Conservation (phyloP, 352 stramenopile species). For the Phytophthora fragariae region DNA sequence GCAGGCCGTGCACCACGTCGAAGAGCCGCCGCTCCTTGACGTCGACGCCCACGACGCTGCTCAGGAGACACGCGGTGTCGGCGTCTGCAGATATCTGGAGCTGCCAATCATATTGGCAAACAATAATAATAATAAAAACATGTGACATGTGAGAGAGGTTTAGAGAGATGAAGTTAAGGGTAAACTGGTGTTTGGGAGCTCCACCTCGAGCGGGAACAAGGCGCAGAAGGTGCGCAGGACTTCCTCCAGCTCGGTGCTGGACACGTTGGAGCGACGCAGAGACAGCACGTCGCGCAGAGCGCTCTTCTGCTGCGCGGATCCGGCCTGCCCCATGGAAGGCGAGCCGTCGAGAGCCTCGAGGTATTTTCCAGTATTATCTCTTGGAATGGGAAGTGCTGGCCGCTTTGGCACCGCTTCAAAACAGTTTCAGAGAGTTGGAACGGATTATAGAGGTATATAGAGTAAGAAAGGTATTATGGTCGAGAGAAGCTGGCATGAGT, state of each 20-base stretch:
- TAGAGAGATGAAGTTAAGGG: slow-evolving; percentile 12
- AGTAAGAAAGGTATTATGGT: neutral
- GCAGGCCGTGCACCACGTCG: slow-evolving; percentile 70
- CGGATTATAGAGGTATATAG: neutral
- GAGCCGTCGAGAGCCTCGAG: neutral
- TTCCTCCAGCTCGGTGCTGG: slow-evolving; percentile 55
- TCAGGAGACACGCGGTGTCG: slow-evolving; percentile 34
- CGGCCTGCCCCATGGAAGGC: slow-evolving; percentile 73
- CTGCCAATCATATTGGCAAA: slow-evolving; percentile 13
- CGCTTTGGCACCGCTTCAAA: neutral
- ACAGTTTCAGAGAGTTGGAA: neutral
- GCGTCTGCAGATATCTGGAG: slow-evolving; percentile 35
- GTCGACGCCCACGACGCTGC: slow-evolving; percentile 47
- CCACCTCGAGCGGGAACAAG: slow-evolving; percentile 77
- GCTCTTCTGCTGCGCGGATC: slow-evolving; percentile 83
- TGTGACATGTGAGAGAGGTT: slow-evolving; percentile 16
- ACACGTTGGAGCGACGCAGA: slow-evolving; percentile 60
- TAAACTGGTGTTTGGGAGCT: slow-evolving; percentile 5
- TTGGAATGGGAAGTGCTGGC: neutral
- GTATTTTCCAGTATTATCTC: neutral
- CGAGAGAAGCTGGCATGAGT: neutral
- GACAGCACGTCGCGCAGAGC: slow-evolving; percentile 78
- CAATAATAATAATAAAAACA: neutral
- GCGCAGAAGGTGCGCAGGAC: slow-evolving; percentile 77
- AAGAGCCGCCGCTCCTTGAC: slow-evolving; percentile 85